Conservation (phyloP, 768 basidiomycete genomes). For the Kwoniella dejecticola region DNA sequence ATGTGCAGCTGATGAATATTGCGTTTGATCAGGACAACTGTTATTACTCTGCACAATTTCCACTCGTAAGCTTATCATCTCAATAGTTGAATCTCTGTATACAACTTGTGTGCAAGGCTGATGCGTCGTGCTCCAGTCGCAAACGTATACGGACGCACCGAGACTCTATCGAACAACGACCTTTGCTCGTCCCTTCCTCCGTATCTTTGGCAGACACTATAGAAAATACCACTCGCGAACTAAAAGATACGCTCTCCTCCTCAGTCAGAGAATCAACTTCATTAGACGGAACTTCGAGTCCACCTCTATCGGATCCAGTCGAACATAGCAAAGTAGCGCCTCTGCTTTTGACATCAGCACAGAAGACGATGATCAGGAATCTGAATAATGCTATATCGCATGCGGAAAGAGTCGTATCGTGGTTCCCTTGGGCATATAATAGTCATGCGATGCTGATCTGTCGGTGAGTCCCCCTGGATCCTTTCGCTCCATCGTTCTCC, state of each 20-base stretch:
- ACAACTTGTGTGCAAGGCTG: too few relatives aligned
- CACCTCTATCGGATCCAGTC: constrained; percentile 6
- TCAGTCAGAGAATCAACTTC: constrained; percentile 1
- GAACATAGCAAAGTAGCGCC: constrained; percentile 19
- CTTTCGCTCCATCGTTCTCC: background rate
- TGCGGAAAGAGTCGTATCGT: constrained; percentile 44
- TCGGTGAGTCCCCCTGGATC: constrained; percentile 32
- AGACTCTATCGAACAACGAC: constrained; percentile 2
- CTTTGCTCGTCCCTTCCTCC: constrained; percentile 1
- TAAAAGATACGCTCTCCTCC: background rate
- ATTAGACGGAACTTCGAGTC: constrained; percentile 14
- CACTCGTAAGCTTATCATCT: constrained; percentile 19
- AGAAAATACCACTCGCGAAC: background rate
- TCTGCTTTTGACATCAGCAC: constrained; percentile 34
- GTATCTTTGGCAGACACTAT: background rate
- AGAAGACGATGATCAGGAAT: constrained; percentile 40
- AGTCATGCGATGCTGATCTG: constrained; percentile 47
- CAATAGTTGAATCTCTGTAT: too few relatives aligned
- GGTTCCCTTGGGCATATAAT: constrained; percentile 51
- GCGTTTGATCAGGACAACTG: constrained; percentile 11
- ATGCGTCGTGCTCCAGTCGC: too few relatives aligned
- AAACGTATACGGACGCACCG: constrained; percentile 3
- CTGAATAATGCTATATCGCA: constrained; percentile 36
- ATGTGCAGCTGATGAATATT: background rate
- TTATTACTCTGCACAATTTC: constrained; percentile 21